Percentiles rank a stretch among this genome's conserved stretches.
Conservation (phyloP, 73 alveolate species). For the Paramecium sexaurelia region DNA sequence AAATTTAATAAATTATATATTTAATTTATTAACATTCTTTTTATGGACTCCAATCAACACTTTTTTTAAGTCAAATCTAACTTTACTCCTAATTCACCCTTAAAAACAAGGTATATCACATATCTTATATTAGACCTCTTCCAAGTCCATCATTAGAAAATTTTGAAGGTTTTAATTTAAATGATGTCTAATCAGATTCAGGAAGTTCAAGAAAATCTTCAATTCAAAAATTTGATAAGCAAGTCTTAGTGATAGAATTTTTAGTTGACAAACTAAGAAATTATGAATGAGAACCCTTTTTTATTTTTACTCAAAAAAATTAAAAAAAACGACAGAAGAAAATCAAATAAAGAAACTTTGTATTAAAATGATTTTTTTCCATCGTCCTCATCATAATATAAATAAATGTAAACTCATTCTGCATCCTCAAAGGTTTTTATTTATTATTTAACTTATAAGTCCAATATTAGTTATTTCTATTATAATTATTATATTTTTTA, state of each 20-base stretch:
- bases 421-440: neutral
- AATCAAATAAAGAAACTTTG: neutral
- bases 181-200: neutral
- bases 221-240: neutral
- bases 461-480: neutral
- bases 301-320: neutral
- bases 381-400: neutral
- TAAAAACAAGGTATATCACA: neutral
- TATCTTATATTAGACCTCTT: neutral
- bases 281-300: neutral
- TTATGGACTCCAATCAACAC: neutral
- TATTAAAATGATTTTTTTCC: constrained; percentile 16
- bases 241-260: neutral
- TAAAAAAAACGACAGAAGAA: neutral
- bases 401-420: neutral
- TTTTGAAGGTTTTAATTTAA: constrained; percentile 4
- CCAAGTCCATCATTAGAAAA: neutral
- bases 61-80: neutral
- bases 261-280: neutral
- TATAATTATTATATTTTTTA: neutral
- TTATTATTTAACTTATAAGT: neutral
- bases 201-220: constrained; percentile 4
- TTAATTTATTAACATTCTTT: neutral
- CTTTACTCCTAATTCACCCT: constrained; percentile 4
- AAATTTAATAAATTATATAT: constrained; percentile 33